Evolutionary conservation across 805 yeast genomes (phyloP).

Genomic region (Starmerella sirachaensis): DNA sequence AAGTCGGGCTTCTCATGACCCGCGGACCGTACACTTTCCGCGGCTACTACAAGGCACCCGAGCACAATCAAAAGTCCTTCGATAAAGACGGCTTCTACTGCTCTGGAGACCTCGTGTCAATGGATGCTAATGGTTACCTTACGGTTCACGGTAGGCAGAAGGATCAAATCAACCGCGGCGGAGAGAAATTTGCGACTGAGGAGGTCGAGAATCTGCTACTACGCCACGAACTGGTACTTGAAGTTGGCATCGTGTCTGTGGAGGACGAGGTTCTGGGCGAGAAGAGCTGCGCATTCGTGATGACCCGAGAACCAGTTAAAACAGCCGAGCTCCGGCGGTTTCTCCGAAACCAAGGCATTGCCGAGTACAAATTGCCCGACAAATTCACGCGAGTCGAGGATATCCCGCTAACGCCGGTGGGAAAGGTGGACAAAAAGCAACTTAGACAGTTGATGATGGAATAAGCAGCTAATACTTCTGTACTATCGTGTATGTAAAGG

Average conservation of each 20-base stretch:
- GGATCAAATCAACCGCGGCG: conserved; percentile 19
- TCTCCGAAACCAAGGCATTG: conserved; percentile 16
- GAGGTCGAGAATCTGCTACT: conserved; percentile 16
- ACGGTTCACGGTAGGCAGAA: conserved; percentile 17
- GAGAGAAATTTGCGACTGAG: conserved; percentile 14
- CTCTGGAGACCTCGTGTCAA: conserved; percentile 15
- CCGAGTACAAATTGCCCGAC: conserved; percentile 17
- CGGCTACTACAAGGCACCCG: conserved; percentile 15
- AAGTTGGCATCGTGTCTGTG: conserved; percentile 14
- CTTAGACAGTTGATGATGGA: conserved; percentile 2
- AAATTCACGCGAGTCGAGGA: conserved; percentile 9
- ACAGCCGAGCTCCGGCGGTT: conserved; percentile 9
- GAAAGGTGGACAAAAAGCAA: conserved; percentile 14
- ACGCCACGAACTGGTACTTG: conserved; percentile 12
- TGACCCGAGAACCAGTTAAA: conserved; percentile 11
- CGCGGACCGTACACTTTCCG: conserved; percentile 18
- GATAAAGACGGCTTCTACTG: conserved; percentile 15
- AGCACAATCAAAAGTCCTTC: conserved; percentile 14
- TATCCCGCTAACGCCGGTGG: conserved; percentile 16
- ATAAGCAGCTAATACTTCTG: neutral
- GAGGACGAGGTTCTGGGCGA: conserved; percentile 17
- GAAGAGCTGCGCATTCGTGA: conserved; percentile 14
- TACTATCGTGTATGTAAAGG: neutral
- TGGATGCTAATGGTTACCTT: conserved; percentile 10
- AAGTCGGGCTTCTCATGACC: conserved; percentile 16